Evolutionary conservation across 495 filamentous ascomycete genomes (phyloP).

Genomic region (Penicillium taxi): DNA sequence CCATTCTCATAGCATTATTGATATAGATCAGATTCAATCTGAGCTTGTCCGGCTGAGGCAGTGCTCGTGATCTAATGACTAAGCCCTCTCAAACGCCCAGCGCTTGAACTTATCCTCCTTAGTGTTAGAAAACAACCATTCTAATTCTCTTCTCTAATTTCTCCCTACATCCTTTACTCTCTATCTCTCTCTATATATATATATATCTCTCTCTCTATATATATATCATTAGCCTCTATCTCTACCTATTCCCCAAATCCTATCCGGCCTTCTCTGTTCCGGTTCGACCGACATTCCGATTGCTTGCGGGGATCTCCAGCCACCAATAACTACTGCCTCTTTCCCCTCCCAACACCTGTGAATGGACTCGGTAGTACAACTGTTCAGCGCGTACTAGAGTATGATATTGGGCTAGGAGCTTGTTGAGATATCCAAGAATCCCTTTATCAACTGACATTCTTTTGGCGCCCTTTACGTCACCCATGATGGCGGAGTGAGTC

Average conservation of each 20-base stretch:
- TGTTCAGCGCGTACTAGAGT: constrained; percentile 5
- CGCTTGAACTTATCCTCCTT: too few relatives aligned
- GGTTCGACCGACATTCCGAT: constrained; percentile 5
- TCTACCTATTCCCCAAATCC: constrained; percentile 2
- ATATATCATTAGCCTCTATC: too few relatives aligned
- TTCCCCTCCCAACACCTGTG: constrained; percentile 10
- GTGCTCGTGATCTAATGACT: constrained; percentile 13
- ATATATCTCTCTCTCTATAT: too few relatives aligned
- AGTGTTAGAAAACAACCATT: too few relatives aligned
- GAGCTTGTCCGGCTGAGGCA: constrained; percentile 2
- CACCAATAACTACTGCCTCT: constrained; percentile 2
- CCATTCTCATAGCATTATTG: too few relatives aligned
- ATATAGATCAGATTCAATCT: too few relatives aligned
- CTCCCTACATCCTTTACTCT: constrained; percentile 3
- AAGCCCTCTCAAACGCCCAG: constrained; percentile 7
- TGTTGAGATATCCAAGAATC: neutral
- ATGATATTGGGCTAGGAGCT: constrained; percentile 9
- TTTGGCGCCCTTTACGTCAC: constrained; percentile 22
- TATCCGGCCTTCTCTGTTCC: constrained; percentile 1
- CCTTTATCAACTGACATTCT: constrained; percentile 11
- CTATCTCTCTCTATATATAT: too few relatives aligned
- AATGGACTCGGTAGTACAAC: constrained; percentile 11
- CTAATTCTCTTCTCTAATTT: constrained; percentile 7
- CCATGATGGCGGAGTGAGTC: constrained; percentile 43
- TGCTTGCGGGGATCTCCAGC: constrained; percentile 14